Evolutionary conservation across 2,329 filamentous ascomycete species (phyloP), one percentile per base, ranked within the genome.

Genomic region (Diaporthe sp.): DNA sequence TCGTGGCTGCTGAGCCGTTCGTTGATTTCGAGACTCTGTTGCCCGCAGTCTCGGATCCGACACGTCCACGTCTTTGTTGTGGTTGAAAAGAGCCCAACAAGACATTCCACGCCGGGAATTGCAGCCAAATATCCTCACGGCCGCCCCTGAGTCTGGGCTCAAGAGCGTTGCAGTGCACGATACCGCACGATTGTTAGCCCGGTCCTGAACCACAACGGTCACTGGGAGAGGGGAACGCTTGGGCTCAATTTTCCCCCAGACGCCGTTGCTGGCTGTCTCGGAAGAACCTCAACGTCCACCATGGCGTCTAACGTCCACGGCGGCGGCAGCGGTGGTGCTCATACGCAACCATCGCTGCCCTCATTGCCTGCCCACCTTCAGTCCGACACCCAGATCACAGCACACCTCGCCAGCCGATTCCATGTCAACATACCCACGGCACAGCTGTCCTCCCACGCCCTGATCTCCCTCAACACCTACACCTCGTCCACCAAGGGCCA

Each of bases 381-480:
- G 85, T 84, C 82, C 72, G 82, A 84, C 60, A 83, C 93, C 60
- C 92, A 95, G 80, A 87, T 96, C 78, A 97, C 94, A 4, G 93
- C 93, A 70, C 94, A 96, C 83, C 90, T 97, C 76, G 95, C 94
- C 79, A 95, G 91, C 83, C 95, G 96, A 71, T 99, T 98, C 84
- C 97, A 99, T 86, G 94, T 97, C 71, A 94, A 94, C 71, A 87
- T 97, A 75, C 95, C 97, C 13, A 97, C 96, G 0, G 95, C 97
- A 71, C 91, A 92, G 66, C 91, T 99, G 25, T 98, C 96, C 0
- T 97, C 95, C 0, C 96, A 98, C 82, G 97, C 93, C 66, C 89
- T 98, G 79, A 93, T 99, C 81, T 94, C 94, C 70, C 88, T 99
- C 77, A 99, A 99, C 86, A 99, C 96, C 28, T 98, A 97, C 83